Base-by-base conservation (phyloP, 2,329 filamentous ascomycete genomes). In the Pseudofabraea citricarpa region DNA sequence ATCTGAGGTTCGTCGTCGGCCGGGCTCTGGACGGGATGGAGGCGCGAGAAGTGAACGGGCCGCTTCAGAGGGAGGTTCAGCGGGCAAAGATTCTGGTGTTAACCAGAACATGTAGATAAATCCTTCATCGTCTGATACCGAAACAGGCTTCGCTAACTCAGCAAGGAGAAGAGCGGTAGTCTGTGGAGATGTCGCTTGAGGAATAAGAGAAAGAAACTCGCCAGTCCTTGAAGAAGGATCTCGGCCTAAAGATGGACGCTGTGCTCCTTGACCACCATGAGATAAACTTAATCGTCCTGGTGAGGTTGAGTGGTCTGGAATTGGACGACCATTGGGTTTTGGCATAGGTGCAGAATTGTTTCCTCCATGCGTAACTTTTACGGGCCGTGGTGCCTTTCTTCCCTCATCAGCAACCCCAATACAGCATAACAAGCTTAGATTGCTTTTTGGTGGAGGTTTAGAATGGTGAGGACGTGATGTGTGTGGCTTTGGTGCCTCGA, bases 71-170 rank as follows among this genome's bases (percentile, higher is more conserved):
- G 82, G 72, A 0, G 79, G 72, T 1, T 74, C 68, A 0, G 76
- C 63, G 0, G 72, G 62, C 6, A 78, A 67, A 2, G 73, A 75
- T 26, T 77, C 72, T 23, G 89, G 82, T 0, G 89, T 96, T 18
- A 96, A 75, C 90, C 91, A 96, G 73, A 97, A 98, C 65, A 98
- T 95, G 74, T 98, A 98, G 54, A 98, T 97, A 68, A 93, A 98
- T 27, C 93, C 93, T 10, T 85, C 72, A 54, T 94, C 87, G 52
- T 93, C 87, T 42, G 75, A 70, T 18, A 79, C 70, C 0, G 88
- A 90, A 36, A 90, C 77, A 1, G 73, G 89, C 70, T 77, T 93
- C 61, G 65, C 79, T 8, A 97, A 73, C 63, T 97, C 90, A 2
- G 83, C 72, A 47, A 91, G 75, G 3, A 97, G 73, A 5, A 73